Conservation (phyloP, 2,329 filamentous ascomycete species). For the Paraconiothyrium sp. region DNA sequence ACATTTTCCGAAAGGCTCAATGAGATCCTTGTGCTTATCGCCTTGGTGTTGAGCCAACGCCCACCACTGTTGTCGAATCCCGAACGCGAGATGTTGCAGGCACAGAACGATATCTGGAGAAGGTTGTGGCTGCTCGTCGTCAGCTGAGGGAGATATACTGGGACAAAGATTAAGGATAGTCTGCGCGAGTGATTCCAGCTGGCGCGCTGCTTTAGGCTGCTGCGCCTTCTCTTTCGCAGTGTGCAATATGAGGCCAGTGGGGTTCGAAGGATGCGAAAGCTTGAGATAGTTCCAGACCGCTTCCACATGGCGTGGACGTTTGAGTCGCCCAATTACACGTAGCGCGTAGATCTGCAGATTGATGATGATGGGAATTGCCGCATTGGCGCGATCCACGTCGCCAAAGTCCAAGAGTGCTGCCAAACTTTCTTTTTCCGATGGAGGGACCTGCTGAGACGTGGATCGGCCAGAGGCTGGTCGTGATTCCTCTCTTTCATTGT, state of each 20-base stretch:
- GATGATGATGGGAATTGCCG: slow-evolving; percentile 64
- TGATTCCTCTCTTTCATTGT: slow-evolving; percentile 15
- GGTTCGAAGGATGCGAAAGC: slow-evolving; percentile 64
- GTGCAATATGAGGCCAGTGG: slow-evolving; percentile 64
- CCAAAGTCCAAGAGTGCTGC: slow-evolving; percentile 71
- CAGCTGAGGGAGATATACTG: slow-evolving; percentile 71
- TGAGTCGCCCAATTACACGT: slow-evolving; percentile 68
- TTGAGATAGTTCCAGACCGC: slow-evolving; percentile 65
- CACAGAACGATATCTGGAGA: slow-evolving; percentile 67
- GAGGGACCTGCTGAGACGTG: slow-evolving; percentile 37
- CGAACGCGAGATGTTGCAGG: slow-evolving; percentile 71
- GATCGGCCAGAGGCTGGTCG: slow-evolving; percentile 19
- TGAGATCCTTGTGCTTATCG: slow-evolving; percentile 70
- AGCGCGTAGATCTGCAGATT: slow-evolving; percentile 72
- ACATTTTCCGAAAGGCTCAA: slow-evolving; percentile 72
- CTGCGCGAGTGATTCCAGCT: slow-evolving; percentile 73
- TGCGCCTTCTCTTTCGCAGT: slow-evolving; percentile 59
- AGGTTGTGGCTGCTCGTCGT: slow-evolving; percentile 67
- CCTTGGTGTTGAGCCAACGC: slow-evolving; percentile 67
- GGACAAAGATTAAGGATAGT: slow-evolving; percentile 72
- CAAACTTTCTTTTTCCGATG: slow-evolving; percentile 58
- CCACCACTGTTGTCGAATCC: slow-evolving; percentile 73
- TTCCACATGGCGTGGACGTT: slow-evolving; percentile 69
- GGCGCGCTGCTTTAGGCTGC: slow-evolving; percentile 66
- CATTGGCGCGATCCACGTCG: slow-evolving; percentile 44